These are phyloP conservation scores for Cyclostephanos tholiformis DNA, from an alignment of 108 stramenopile species.

Conservation along the genomic window DNA sequence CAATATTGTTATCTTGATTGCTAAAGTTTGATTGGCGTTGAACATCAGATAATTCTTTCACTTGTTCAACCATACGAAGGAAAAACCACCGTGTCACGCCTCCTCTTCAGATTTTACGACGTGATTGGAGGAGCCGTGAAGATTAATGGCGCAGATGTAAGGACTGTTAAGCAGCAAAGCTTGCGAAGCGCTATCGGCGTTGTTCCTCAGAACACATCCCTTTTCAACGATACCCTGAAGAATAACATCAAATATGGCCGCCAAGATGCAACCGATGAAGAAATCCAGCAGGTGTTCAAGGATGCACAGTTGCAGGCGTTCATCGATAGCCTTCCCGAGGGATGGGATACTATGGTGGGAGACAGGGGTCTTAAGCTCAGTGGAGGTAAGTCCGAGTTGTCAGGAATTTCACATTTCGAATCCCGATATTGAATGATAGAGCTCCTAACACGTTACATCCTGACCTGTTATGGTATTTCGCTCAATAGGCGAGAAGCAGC, in stretches of 20 bases:
- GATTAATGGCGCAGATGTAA: conserved; percentile 93
- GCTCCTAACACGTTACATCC: background rate
- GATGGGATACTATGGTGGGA: conserved; percentile 96
- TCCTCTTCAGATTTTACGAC: conserved; percentile 96
- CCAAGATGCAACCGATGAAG: conserved; percentile 73
- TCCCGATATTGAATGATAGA: background rate
- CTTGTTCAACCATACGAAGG: conserved; percentile 61
- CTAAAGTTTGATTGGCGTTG: background rate
- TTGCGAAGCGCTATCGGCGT: conserved; percentile 89
- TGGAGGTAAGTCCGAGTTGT: conserved; percentile 46
- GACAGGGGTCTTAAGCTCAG: conserved; percentile 95
- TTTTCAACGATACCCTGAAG: conserved; percentile 95
- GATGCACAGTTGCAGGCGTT: conserved; percentile 84
- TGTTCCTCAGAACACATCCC: conserved; percentile 89
- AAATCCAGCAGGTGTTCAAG: conserved; percentile 69
- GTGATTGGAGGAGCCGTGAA: conserved; percentile 85
- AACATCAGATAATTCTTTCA: background rate
- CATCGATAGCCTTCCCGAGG: conserved; percentile 76
- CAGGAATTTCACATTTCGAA: background rate
- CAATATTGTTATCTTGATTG: background rate
- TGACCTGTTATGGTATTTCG: background rate
- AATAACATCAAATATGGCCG: conserved; percentile 88
- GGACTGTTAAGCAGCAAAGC: conserved; percentile 76
- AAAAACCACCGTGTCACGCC: conserved; percentile 91
- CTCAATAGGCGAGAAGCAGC: conserved; percentile 74